Evolutionary conservation across 2,329 filamentous ascomycete genomes (phyloP), one percentile per base, ranked within the genome.

Genomic region (Cladobotryum mycophilum): DNA sequence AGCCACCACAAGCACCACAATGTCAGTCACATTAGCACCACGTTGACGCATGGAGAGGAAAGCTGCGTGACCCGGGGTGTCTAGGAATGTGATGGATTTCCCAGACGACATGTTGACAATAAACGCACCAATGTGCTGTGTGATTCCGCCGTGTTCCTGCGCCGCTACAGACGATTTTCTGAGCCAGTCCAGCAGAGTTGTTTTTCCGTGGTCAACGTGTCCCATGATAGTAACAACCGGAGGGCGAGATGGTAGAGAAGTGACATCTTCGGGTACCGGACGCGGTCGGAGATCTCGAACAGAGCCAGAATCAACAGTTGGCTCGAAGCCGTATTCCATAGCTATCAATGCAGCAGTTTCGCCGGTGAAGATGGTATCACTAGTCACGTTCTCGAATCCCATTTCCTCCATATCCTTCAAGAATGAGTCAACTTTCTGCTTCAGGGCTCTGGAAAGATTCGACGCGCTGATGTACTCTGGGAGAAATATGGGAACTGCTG

Each of bases 191-290:
- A 99, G 76, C 40, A 99, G 84, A 0, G 95, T 99, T 1, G 93
- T 99, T 73, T 99, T 99, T 48, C 93, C 93, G 67, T 99, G 93
- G 65, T 99, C 95, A 60, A 99, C 93, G 58, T 99, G 93, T 2
- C 93, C 93, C 95, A 99, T 99, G 63, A 99, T 99, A 0, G 95
- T 97, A 37, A 99, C 91, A 35, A 99, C 89, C 0, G 93, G 95
- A 7, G 93, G 92, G 14, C 95, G 82, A 34, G 74, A 69, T 2
- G 90, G 89, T 7, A 96, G 69, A 13, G 68, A 60, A 0, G 86
- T 81, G 45, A 74, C 78, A 65, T 92, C 88, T 60, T 84, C 83
- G 8, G 82, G 80, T 22, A 77, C 72, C 1, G 89, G 85, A 11
- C 84, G 80, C 20, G 87, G 78, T 54, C 78, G 79, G 37, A 99